Evolutionary conservation across 306 rosid genomes (phyloP).

Genomic region (Elaeagnus macrophylla): DNA sequence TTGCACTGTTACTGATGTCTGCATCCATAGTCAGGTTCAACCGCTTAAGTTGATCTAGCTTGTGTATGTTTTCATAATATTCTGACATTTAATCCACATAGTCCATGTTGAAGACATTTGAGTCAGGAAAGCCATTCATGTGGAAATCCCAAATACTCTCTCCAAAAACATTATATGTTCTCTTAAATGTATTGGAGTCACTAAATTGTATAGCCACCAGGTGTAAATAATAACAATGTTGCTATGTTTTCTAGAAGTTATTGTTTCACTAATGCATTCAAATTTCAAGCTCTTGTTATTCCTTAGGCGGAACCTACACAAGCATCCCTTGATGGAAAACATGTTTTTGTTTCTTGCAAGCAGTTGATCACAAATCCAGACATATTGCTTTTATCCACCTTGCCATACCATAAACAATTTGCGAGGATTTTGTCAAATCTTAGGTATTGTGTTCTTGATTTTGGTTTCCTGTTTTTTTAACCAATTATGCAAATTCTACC

Average conservation of each 20-base stretch:
- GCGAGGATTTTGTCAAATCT: conserved; percentile 72
- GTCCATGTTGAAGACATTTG: conserved; percentile 73
- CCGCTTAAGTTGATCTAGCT: background rate
- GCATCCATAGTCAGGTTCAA: too few species aligned
- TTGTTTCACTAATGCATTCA: conserved; percentile 11
- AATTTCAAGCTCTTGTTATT: conserved; percentile 17
- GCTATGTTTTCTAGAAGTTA: background rate
- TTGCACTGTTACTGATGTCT: too few species aligned
- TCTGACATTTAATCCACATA: conserved; percentile 16
- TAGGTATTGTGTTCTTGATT: conserved; percentile 39
- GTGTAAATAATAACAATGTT: conserved; percentile 32
- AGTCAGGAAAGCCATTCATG: conserved; percentile 47
- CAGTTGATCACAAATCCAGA: conserved; percentile 98
- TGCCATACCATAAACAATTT: conserved; percentile 69
- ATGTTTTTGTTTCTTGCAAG: conserved; percentile 53
- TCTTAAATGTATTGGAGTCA: conserved; percentile 50
- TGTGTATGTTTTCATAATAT: conserved; percentile 11
- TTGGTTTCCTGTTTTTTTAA: conserved; percentile 6
- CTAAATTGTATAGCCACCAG: conserved; percentile 84
- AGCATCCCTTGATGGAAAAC: conserved; percentile 65
- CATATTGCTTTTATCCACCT: conserved; percentile 83
- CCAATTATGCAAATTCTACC: background rate
- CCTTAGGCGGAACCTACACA: conserved; percentile 60
- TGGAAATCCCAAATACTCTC: conserved; percentile 48
- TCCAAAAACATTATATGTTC: conserved; percentile 54